Base-by-base conservation (phyloP, 2,329 filamentous ascomycete genomes). In the Stemphylium beticola region DNA sequence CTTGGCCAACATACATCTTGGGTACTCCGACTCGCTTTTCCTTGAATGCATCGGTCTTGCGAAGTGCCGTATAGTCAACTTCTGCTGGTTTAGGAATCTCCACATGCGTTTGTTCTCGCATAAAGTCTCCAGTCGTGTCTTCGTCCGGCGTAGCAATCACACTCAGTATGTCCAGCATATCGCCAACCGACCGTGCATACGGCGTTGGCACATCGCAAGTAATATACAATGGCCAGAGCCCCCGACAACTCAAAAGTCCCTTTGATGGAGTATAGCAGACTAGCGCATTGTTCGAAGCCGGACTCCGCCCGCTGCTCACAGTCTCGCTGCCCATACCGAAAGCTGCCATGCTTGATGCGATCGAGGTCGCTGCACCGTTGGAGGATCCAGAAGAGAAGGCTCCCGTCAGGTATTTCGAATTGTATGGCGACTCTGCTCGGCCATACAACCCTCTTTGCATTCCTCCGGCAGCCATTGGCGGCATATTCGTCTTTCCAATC, bases 401-500 rank as follows among this genome's bases (percentile, higher is more conserved):
- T 2, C 82, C 82, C 0, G 83, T 77, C 2, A 84, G 71, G 45
- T 82, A 86, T 0, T 80, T 75, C 0, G 65, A 49, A 45, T 85
- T 85, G 60, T 86, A 86, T 0, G 84, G 83, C 20, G 78, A 82
- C 61, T 85, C 83, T 0, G 84, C 81, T 2, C 83, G 76, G 0
- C 84, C 83, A 55, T 84, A 85, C 0, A 83, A 58, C 0, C 84
- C 84, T 7, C 84, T 75, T 54, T 85, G 83, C 78, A 84, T 84
- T 0, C 84, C 84, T 0, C 83, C 83, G 18, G 80, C 79, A 10
- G 83, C 84, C 82, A 86, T 85, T 0, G 84, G 80, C 0, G 82
- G 84, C 79, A 86, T 84, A 51, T 86, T 87, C 0, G 84, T 85
- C 39, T 80, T 78, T 0, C 84, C 85, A 0, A 85, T 72, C 17